These are phyloP conservation scores for Lycium barbarum DNA, from an alignment of 257 asterid species.

Conservation along the genomic window DNA sequence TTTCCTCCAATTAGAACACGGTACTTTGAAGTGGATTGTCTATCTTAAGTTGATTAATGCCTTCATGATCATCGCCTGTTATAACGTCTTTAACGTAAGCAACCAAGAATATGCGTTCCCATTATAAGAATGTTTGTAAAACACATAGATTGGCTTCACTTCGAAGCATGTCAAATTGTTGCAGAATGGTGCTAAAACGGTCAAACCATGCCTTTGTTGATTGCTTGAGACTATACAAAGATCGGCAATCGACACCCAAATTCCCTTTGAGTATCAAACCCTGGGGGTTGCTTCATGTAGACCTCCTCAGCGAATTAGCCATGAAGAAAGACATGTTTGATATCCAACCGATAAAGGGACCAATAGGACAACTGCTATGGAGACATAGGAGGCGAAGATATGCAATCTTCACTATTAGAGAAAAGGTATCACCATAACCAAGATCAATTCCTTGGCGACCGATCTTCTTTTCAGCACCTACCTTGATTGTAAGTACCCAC, in stretches of 20 bases:
- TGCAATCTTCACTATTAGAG: neutral
- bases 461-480: neutral
- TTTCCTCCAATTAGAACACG: neutral
- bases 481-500: neutral
- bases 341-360: conserved; percentile 15
- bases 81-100: neutral
- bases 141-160: neutral
- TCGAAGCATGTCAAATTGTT: neutral
- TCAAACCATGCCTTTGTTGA: neutral
- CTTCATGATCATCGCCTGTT: neutral
- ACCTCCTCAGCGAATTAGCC: neutral
- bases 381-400: neutral
- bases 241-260: neutral
- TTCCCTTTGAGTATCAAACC: neutral
- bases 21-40: neutral
- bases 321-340: conserved; percentile 15
- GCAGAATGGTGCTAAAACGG: neutral
- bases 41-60: neutral
- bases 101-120: neutral
- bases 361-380: neutral
- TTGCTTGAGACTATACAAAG: conserved; percentile 12
- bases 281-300: conserved; percentile 24
- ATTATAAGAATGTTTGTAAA: conserved; percentile 6
- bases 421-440: neutral
- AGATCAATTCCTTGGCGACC: neutral